Base-by-base conservation (phyloP, 352 stramenopile species). In the Pythium sp. region DNA sequence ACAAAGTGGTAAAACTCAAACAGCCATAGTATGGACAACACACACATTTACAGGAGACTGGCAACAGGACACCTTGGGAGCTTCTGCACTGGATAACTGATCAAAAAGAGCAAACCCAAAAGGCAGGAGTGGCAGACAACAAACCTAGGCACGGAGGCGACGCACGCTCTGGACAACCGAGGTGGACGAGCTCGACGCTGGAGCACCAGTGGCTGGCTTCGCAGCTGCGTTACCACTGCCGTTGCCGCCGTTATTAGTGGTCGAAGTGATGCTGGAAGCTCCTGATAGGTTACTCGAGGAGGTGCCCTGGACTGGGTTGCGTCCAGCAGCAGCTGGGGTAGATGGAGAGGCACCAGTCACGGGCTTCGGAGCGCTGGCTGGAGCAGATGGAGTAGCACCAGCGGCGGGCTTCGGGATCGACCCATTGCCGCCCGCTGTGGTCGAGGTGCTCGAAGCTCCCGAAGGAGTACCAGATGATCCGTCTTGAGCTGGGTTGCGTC, bases 111-210 rank as follows among this genome's bases (percentile, higher is more conserved):
- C 30, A 59, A 18, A 20, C 8, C 5, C 3, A 9, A 14, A 3
- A 14, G 54, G 28, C 4, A 22, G 15, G 15, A 43, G 28, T 11
- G 5, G 2, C 15, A 26, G n/a, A 34, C 32, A 41, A 24, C 14
- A 59, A n/a, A 22, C 18, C 54, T 59, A 59, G 15, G 28, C 54
- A 12, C 54, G 54, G 18, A 59, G 54, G 28, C 54, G 54, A n/a
- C 54, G 28, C 5, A 28, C 5, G 28, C n/a, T 41, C 15, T 59
- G 54, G n/a, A 59, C 15, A 3, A 59, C 54, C 28, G 54, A 59
- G 26, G 54, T 59, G 14, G 53, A 38, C 15, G 53, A 38, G 24
- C 26, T 38, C 24, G 53, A 58, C 26, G 51, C 22, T 34, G 22
- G 22, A 57, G 26, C 51, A 18, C 22, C 26, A 30, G 51, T 4